phyloP scores from a whole-genome alignment of 139 green algal genomes.

The Tetradesmus lagerheimii region DNA sequence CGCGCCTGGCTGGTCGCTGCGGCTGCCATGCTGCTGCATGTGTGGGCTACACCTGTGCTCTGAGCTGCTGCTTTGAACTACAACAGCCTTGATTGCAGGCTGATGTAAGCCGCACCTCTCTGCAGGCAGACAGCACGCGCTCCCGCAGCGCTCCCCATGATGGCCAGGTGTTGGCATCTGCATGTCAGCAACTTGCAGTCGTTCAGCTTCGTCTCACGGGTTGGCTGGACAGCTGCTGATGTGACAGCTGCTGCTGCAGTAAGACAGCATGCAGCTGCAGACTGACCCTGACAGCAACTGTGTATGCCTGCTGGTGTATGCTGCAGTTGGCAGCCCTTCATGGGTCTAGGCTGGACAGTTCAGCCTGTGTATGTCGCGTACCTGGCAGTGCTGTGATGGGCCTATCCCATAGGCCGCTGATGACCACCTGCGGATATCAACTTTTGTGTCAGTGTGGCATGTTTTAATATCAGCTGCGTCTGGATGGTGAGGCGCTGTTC shows the following conservation, averaged over 20 bases:
- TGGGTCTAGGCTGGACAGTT: background rate
- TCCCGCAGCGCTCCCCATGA: conserved; percentile 86
- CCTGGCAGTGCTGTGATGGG: conserved; percentile 68
- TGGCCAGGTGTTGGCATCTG: conserved; percentile 85
- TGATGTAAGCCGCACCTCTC: conserved; percentile 54
- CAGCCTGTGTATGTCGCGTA: conserved; percentile 16
- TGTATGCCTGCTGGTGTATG: background rate
- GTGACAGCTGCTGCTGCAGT: background rate
- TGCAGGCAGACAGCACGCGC: conserved; percentile 74
- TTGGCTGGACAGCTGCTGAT: background rate
- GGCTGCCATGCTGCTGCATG: background rate
- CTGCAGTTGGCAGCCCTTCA: too few relatives aligned
- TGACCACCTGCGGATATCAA: conserved; percentile 63
- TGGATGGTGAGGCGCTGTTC: background rate
- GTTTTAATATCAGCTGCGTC: too few relatives aligned
- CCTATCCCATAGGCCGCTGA: conserved; percentile 77
- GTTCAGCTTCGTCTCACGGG: background rate
- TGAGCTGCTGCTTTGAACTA: background rate
- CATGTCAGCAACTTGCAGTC: background rate
- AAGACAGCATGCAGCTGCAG: background rate
- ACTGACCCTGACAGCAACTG: background rate
- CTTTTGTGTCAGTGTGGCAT: background rate
- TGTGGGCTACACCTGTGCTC: too few relatives aligned
- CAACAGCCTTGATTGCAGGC: background rate
- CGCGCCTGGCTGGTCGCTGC: too few relatives aligned